phyloP scores from a whole-genome alignment of 1,284 basidiomycete genomes.

The Calocybe gambosa region DNA sequence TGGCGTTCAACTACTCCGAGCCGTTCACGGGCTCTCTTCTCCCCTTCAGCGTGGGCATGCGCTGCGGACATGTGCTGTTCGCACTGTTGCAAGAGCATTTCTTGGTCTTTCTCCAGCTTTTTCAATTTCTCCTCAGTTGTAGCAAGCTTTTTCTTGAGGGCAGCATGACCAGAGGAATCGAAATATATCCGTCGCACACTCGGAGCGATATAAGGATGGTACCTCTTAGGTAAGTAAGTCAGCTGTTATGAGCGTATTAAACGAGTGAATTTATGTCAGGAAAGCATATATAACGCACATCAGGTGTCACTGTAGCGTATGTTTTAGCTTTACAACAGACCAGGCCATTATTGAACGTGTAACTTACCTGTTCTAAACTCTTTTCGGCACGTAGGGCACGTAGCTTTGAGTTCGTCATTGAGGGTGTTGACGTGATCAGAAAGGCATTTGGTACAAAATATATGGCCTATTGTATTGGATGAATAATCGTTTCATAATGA shows the following conservation, averaged over 20 bases:
- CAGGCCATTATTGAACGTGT: neutral
- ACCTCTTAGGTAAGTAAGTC: slow-evolving; percentile 50
- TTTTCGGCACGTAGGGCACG: slow-evolving; percentile 55
- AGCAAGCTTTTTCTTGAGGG: slow-evolving; percentile 25
- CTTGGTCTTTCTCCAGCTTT: slow-evolving; percentile 33
- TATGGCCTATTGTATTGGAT: slow-evolving; percentile 39
- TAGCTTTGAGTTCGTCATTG: slow-evolving; percentile 31
- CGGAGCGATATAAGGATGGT: slow-evolving; percentile 50
- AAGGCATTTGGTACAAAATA: slow-evolving; percentile 57
- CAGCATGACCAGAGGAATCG: slow-evolving; percentile 28
- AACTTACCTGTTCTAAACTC: slow-evolving; percentile 45
- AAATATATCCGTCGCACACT: slow-evolving; percentile 53
- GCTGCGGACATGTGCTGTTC: slow-evolving; percentile 28
- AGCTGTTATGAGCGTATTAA: slow-evolving; percentile 27
- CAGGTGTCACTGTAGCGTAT: slow-evolving; percentile 21
- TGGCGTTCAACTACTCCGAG: neutral
- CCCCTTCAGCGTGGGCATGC: slow-evolving; percentile 27
- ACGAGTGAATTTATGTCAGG: slow-evolving; percentile 9
- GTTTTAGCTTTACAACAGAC: neutral
- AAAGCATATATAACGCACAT: slow-evolving; percentile 17
- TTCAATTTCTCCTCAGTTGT: slow-evolving; percentile 29
- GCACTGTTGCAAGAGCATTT: slow-evolving; percentile 34
- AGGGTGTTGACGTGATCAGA: slow-evolving; percentile 38
- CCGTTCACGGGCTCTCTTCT: slow-evolving; percentile 19
- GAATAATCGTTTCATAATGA: slow-evolving; percentile 4